Conservation (phyloP, 2,329 filamentous ascomycete species). For the Cercospora sojina region DNA sequence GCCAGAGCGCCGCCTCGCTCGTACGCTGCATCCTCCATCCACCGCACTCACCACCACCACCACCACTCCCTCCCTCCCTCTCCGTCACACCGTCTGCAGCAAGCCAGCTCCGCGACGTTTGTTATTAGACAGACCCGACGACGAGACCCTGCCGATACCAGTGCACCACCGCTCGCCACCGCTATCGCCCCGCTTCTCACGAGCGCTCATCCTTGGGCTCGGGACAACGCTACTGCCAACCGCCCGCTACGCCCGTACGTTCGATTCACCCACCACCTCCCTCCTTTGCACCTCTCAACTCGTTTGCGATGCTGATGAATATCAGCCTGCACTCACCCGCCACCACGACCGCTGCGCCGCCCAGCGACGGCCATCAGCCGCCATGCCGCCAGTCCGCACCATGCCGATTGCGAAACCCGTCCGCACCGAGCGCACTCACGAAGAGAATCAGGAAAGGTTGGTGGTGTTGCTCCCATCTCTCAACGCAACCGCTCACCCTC, state of each 20-base stretch:
- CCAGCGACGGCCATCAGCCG: constrained; percentile 8
- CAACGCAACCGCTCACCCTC: background rate
- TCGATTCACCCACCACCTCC: background rate
- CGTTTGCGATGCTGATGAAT: background rate
- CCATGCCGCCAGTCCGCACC: constrained; percentile 37
- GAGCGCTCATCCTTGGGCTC: constrained; percentile 11
- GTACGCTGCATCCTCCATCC: background rate
- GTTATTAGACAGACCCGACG: constrained; percentile 36
- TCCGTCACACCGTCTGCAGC: background rate
- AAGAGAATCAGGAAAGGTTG: constrained; percentile 74
- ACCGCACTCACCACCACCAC: constrained; percentile 13
- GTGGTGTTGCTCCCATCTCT: constrained; percentile 24
- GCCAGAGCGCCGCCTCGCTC: background rate
- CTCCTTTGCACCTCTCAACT: background rate
- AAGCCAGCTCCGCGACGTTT: background rate
- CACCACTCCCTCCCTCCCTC: background rate
- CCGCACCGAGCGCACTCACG: constrained; percentile 72
- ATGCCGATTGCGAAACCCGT: constrained; percentile 45
- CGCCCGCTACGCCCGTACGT: constrained; percentile 5
- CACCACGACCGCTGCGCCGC: background rate
- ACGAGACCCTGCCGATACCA: constrained; percentile 2
- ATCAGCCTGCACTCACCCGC: background rate
- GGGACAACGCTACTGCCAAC: constrained; percentile 11
- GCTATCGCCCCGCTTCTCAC: constrained; percentile 19
- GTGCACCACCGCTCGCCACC: constrained; percentile 16